These are phyloP conservation scores for Gossypium davidsonii DNA, from an alignment of 441 rosid genomes.

Conservation along the genomic window DNA sequence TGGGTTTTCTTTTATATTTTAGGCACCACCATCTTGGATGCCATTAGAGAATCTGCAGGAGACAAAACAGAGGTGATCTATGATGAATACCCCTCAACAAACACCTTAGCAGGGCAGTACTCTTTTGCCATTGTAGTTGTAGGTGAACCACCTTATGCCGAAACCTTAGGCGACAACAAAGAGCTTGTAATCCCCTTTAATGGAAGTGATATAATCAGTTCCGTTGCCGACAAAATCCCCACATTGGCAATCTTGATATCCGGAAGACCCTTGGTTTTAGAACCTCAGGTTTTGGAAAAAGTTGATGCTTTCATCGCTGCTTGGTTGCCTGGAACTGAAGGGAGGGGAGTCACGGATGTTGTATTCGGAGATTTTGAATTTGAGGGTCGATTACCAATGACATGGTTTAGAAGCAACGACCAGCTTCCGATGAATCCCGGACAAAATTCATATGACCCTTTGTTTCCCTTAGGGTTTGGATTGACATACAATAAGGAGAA, in stretches of 20 bases:
- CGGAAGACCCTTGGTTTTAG: conserved; percentile 69
- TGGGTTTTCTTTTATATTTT: conserved; percentile 12
- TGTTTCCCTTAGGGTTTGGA: conserved; percentile 75
- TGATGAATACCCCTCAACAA: conserved; percentile 53
- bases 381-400: conserved; percentile 60
- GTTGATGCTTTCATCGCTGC: conserved; percentile 65
- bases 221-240: conserved; percentile 57
- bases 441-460: conserved; percentile 53
- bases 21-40: conserved; percentile 88
- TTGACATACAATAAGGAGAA: conserved; percentile 21
- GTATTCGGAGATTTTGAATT: conserved; percentile 67
- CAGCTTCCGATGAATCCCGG: conserved; percentile 52
- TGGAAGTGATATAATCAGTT: conserved; percentile 43
- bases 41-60: conserved; percentile 59
- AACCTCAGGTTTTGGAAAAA: conserved; percentile 46
- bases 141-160: conserved; percentile 85
- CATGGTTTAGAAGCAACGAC: conserved; percentile 61
- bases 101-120: conserved; percentile 40
- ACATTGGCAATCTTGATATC: conserved; percentile 59
- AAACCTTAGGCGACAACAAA: conserved; percentile 45
- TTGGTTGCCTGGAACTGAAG: conserved; percentile 93
- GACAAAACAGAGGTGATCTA: conserved; percentile 57
- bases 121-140: conserved; percentile 72
- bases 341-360: conserved; percentile 61
- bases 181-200: conserved; percentile 55